Conservation (phyloP, 2,329 filamentous ascomycete species). For the Calonectria pauciramosa region DNA sequence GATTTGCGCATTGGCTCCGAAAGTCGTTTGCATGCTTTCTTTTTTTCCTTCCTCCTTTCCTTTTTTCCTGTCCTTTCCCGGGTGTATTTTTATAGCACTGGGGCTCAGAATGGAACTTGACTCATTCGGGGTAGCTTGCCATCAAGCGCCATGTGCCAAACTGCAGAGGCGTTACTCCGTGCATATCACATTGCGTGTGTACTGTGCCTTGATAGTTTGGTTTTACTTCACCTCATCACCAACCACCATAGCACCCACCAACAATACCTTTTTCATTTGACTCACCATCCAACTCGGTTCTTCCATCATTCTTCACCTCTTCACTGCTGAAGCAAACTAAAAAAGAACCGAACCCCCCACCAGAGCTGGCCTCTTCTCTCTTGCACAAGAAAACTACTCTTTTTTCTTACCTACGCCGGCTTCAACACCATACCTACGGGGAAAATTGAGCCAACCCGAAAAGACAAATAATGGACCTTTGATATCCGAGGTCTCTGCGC, state of each 20-base stretch:
- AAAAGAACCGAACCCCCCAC: neutral
- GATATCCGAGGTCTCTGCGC: conserved; percentile 24
- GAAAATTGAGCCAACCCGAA: conserved; percentile 1
- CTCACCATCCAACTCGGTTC: conserved; percentile 22
- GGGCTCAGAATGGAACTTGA: conserved; percentile 15
- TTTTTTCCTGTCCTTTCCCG: neutral
- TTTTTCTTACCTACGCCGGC: neutral
- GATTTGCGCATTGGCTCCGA: neutral
- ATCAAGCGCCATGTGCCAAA: conserved; percentile 20
- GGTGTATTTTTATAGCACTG: conserved; percentile 8
- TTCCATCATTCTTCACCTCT: conserved; percentile 22
- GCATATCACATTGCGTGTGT: neutral
- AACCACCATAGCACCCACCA: conserved; percentile 11
- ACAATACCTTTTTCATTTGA: neutral
- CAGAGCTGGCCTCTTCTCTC: neutral
- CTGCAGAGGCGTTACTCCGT: conserved; percentile 20
- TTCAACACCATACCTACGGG: neutral
- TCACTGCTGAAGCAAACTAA: conserved; percentile 29
- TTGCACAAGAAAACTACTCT: neutral
- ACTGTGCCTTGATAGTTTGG: conserved; percentile 22
- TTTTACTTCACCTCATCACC: conserved; percentile 16
- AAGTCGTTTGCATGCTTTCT: neutral
- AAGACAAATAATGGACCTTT: conserved; percentile 30
- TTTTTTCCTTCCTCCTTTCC: neutral
- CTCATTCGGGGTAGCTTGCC: conserved; percentile 15